A percentile compares a stretch with the other conserved stretches of the same genome.
phyloP scores from a whole-genome alignment of 306 rosid genomes.

The Gastrolobium bilobum region DNA sequence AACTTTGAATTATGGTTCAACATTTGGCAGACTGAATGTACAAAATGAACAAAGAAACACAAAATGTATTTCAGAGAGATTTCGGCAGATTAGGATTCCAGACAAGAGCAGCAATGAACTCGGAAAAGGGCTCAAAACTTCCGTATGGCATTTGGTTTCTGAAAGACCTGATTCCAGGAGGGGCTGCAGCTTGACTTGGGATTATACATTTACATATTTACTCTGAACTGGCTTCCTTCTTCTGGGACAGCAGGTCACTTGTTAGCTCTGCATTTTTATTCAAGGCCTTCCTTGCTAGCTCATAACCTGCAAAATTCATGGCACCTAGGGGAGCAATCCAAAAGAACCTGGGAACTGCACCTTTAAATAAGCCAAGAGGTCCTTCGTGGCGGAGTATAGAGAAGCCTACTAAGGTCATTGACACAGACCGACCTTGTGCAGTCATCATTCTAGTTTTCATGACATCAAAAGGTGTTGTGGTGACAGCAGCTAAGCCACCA shows the following conservation, averaged over 20 bases:
- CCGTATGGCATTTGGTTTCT: constrained; percentile 48
- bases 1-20: no score
- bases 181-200: no score
- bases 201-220: no score
- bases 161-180: no score
- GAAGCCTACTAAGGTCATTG: constrained; percentile 80
- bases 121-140: constrained; percentile 61
- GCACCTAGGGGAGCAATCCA: constrained; percentile 99
- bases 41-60: constrained; percentile 48
- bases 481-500: constrained; percentile 96
- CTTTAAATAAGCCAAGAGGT: constrained; percentile 93
- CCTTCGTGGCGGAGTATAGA: constrained; percentile 89
- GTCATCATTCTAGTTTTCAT: constrained; percentile 99
- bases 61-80: constrained; percentile 43
- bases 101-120: constrained; percentile 51
- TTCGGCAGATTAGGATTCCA: constrained; percentile 60
- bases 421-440: constrained; percentile 81
- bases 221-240: constrained; percentile 56
- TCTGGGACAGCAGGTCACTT: no score
- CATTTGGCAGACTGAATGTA: constrained; percentile 56
- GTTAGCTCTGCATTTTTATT: constrained; percentile 77
- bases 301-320: constrained; percentile 99
- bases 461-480: constrained; percentile 95
- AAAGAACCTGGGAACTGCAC: constrained; percentile 95
- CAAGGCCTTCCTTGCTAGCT: constrained; percentile 96